phyloP scores from a whole-genome alignment of 2,329 filamentous ascomycete genomes.

The Colletotrichum chlorophyti region DNA sequence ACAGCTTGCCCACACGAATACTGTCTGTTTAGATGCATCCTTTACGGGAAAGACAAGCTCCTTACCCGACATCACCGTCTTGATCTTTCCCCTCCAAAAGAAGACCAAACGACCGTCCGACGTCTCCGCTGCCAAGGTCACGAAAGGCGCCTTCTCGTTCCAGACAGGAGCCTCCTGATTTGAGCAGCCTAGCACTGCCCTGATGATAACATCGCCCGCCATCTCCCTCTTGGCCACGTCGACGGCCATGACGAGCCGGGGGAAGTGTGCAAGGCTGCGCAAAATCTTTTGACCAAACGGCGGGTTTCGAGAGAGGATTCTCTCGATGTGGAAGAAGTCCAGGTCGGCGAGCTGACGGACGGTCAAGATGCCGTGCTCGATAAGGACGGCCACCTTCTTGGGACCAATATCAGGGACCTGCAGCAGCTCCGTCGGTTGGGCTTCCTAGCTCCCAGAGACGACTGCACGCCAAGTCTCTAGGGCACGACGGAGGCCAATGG shows the following conservation, averaged over 20 bases:
- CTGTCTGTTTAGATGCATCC: slow-evolving; percentile 59
- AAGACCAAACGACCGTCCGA: slow-evolving; percentile 73
- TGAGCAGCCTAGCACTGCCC: slow-evolving; percentile 72
- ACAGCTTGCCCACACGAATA: slow-evolving; percentile 77
- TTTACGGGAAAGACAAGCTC: slow-evolving; percentile 61
- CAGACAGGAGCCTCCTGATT: slow-evolving; percentile 71
- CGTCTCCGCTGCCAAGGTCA: slow-evolving; percentile 78
- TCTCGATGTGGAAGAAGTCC: slow-evolving; percentile 78
- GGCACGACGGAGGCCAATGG: slow-evolving; percentile 69
- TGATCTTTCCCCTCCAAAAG: slow-evolving; percentile 70
- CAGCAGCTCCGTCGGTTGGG: slow-evolving; percentile 72
- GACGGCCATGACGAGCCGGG: slow-evolving; percentile 55
- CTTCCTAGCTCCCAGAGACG: slow-evolving; percentile 79
- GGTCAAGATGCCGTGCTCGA: slow-evolving; percentile 71
- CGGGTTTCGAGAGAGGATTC: slow-evolving; percentile 77
- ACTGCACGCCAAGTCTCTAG: slow-evolving; percentile 82
- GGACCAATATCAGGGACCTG: slow-evolving; percentile 83
- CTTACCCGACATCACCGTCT: slow-evolving; percentile 67
- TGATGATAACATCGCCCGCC: slow-evolving; percentile 56
- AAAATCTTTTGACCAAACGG: slow-evolving; percentile 80
- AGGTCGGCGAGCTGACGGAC: slow-evolving; percentile 73
- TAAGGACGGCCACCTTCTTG: slow-evolving; percentile 77
- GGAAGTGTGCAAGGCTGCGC: slow-evolving; percentile 72
- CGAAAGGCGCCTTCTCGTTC: slow-evolving; percentile 67
- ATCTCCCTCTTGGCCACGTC: slow-evolving; percentile 42